Evolutionary conservation across 768 basidiomycete species (phyloP).

Genomic region (Mycena epipterygia): DNA sequence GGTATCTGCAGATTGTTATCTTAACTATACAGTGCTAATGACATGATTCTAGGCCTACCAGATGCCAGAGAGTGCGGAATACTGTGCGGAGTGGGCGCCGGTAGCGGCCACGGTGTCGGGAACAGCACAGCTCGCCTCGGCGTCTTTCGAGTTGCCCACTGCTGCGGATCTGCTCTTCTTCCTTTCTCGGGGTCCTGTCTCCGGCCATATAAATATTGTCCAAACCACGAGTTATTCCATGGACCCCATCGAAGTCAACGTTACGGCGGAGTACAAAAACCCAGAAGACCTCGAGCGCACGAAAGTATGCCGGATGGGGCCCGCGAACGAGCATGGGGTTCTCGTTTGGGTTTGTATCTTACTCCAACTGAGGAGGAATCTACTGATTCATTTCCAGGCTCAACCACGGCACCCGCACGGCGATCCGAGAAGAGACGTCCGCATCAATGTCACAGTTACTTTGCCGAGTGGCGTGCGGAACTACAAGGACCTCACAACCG

Average conservation of each 20-base stretch:
- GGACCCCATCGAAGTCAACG: conserved; percentile 12
- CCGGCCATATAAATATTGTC: conserved; percentile 17
- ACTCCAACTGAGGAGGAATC: neutral
- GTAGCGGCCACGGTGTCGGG: neutral
- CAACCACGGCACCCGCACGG: conserved; percentile 23
- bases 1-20: neutral
- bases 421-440: conserved; percentile 7
- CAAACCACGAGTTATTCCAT: neutral
- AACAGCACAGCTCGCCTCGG: neutral
- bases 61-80: conserved; percentile 12
- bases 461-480: neutral
- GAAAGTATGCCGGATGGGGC: conserved; percentile 19
- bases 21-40: neutral
- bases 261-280: conserved; percentile 2
- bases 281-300: neutral
- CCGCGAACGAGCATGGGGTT: conserved; percentile 14
- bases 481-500: conserved; percentile 22
- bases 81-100: conserved; percentile 21
- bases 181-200: conserved; percentile 19
- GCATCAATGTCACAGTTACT: conserved; percentile 15
- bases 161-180: conserved; percentile 21
- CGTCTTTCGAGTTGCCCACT: conserved; percentile 21
- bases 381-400: conserved; percentile 4
- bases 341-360: conserved; percentile 24
- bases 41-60: conserved; percentile 14